A percentile compares a stretch with the other conserved stretches of the same genome.
Evolutionary conservation across 805 yeast genomes (phyloP).

Genomic region (Yamadazyma insecticola): DNA sequence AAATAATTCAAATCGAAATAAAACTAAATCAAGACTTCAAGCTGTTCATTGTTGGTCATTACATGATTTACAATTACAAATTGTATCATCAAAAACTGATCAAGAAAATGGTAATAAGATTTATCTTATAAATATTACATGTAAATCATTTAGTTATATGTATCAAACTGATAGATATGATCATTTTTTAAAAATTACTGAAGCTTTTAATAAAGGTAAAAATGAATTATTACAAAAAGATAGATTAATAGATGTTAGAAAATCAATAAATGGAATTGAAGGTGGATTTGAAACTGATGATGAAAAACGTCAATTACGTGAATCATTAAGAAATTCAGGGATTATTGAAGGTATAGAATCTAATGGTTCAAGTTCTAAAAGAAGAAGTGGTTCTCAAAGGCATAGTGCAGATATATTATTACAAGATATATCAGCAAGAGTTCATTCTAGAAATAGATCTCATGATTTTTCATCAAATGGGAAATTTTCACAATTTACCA

Average conservation of each 20-base stretch:
- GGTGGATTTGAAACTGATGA: constrained; percentile 22
- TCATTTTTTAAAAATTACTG: constrained; percentile 50
- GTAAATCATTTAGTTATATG: constrained; percentile 47
- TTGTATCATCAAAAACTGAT: constrained; percentile 21
- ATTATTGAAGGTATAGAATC: constrained; percentile 24
- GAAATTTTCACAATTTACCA: constrained; percentile 10
- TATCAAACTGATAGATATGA: constrained; percentile 59
- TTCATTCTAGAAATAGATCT: constrained; percentile 56
- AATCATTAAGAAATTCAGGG: constrained; percentile 47
- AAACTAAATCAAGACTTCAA: constrained; percentile 39
- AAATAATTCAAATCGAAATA: constrained; percentile 23
- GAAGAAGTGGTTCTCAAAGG: constrained; percentile 22
- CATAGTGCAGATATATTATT: constrained; percentile 39
- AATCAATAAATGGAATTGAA: constrained; percentile 5
- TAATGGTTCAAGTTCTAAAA: constrained; percentile 15
- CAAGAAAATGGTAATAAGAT: constrained; percentile 17
- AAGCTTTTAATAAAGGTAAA: constrained; percentile 57
- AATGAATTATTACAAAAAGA: constrained; percentile 41
- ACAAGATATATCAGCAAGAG: constrained; percentile 56
- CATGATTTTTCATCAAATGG: constrained; percentile 32
- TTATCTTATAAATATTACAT: constrained; percentile 43
- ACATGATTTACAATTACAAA: constrained; percentile 48
- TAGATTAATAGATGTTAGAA: constrained; percentile 19
- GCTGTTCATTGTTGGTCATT: constrained; percentile 82
- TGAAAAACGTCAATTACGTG: constrained; percentile 35